These are phyloP conservation scores for Epicoccum nigrum DNA, from an alignment of 2,329 filamentous ascomycete species.

Conservation along the genomic window DNA sequence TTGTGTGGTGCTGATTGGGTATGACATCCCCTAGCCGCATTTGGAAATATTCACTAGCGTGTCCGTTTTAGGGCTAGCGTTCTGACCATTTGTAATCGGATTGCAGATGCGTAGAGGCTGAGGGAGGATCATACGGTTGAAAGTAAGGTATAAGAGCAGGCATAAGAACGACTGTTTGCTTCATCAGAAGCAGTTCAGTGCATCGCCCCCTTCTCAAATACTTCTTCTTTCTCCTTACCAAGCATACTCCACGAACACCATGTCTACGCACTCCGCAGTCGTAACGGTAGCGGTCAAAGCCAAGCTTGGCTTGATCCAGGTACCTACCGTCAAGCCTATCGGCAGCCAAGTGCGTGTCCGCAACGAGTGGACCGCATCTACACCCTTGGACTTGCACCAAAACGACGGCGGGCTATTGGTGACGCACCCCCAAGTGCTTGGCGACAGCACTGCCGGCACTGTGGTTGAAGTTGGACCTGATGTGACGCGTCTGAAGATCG, in stretches of 20 bases:
- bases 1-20: too few species aligned
- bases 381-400: conserved; percentile 66
- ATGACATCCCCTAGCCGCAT: too few species aligned
- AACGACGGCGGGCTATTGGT: conserved; percentile 65
- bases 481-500: conserved; percentile 54
- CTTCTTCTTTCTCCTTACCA: too few species aligned
- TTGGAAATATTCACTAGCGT: too few species aligned
- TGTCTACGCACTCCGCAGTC: conserved; percentile 49
- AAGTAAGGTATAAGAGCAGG: too few species aligned
- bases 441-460: conserved; percentile 59
- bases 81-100: too few species aligned
- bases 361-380: conserved; percentile 65
- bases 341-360: conserved; percentile 60
- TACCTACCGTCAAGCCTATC: conserved; percentile 43
- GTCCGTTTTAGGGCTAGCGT: too few species aligned
- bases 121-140: too few species aligned
- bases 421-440: conserved; percentile 57
- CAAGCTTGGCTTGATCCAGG: conserved; percentile 44
- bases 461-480: conserved; percentile 59
- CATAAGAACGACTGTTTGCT: too few species aligned
- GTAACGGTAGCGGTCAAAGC: conserved; percentile 48
- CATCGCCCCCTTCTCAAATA: too few species aligned
- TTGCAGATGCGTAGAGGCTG: too few species aligned
- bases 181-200: too few species aligned
- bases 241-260: conserved; percentile 7